Base-by-base conservation (phyloP, 371 early-diverging fungal genomes). In the Saksenaea vasiformis region DNA sequence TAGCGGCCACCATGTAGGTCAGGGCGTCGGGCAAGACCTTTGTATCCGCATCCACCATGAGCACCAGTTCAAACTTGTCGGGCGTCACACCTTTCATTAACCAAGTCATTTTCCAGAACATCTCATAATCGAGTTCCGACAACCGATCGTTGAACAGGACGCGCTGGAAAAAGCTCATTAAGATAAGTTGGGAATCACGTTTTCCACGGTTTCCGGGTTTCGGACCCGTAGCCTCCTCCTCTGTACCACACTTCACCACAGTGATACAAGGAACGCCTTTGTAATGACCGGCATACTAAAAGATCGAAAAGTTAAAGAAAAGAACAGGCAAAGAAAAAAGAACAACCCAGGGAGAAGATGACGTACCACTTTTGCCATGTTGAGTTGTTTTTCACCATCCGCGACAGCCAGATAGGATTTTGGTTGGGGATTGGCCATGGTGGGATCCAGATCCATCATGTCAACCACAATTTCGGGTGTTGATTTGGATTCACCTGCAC, bases 31-130 rank as follows among this genome's bases (percentile, higher is more conserved):
- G 88, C 54, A 88, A 71, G 2, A 95, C 93, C 58, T 87, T 83
- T 0, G 99, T 99, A 74, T 99, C 98, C 0, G 99, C 99, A 73
- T 98, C 99, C 10, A 99, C 96, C 95, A 98, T 97, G 41, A 99
- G 83, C 15, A 98, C 90, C 55, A 92, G 73, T 74, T 97, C 97
- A 76, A 90, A 97, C 68, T 79, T 84, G 71, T 93, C 91, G 19
- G 98, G 94, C 22, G 92, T 93, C 17, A 95, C 91, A 56, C 94
- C 89, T 61, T 82, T 83, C 71, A 90, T 89, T 14, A 95, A 70
- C 61, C 82, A 80, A 63, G 88, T 88, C 73, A 98, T 89, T 68
- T 95, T 95, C 79, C 89, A 87, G 77, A 96, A 98, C 38, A 99
- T 81, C 47, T 98, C 99, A 66, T 90, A 93, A 77, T 99, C 99